Evolutionary conservation across 148 eudicot species (phyloP).

Genomic region (Chenopodium berlandieri): DNA sequence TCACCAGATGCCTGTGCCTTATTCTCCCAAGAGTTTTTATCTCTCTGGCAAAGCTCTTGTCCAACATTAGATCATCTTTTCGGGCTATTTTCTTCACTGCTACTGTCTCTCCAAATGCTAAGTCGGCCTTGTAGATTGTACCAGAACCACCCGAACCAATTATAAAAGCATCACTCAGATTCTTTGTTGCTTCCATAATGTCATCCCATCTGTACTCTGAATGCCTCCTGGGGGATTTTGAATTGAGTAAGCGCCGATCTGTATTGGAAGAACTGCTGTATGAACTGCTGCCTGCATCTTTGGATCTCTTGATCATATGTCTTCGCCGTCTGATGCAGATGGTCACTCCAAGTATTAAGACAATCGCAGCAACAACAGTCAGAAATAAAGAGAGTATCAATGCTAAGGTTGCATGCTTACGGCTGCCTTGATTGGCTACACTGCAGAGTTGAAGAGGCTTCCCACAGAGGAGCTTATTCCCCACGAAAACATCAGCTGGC

Average conservation of each 20-base stretch:
- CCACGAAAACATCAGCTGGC: constrained; percentile 65
- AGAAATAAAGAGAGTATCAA: constrained; percentile 58
- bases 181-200: constrained; percentile 85
- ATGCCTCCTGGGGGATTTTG: constrained; percentile 40
- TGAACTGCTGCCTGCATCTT: constrained; percentile 40
- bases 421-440: constrained; percentile 19
- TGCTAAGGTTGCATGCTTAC: constrained; percentile 36
- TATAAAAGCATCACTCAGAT: constrained; percentile 73
- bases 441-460: constrained; percentile 57
- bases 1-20: constrained; percentile 90
- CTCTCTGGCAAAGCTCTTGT: constrained; percentile 87
- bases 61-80: constrained; percentile 64
- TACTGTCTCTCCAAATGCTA: constrained; percentile 59
- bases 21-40: constrained; percentile 85
- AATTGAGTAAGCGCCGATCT: constrained; percentile 54
- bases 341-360: constrained; percentile 55
- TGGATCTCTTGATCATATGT: constrained; percentile 40
- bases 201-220: constrained; percentile 77
- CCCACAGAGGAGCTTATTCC: constrained; percentile 77
- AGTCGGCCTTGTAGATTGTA: constrained; percentile 75
- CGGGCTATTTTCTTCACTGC: constrained; percentile 78
- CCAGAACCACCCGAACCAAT: constrained; percentile 98
- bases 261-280: constrained; percentile 68
- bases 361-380: constrained; percentile 46
- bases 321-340: constrained; percentile 52